Base-by-base conservation (phyloP, 164 flowering plant species). In the Magnolia changhungtana region DNA sequence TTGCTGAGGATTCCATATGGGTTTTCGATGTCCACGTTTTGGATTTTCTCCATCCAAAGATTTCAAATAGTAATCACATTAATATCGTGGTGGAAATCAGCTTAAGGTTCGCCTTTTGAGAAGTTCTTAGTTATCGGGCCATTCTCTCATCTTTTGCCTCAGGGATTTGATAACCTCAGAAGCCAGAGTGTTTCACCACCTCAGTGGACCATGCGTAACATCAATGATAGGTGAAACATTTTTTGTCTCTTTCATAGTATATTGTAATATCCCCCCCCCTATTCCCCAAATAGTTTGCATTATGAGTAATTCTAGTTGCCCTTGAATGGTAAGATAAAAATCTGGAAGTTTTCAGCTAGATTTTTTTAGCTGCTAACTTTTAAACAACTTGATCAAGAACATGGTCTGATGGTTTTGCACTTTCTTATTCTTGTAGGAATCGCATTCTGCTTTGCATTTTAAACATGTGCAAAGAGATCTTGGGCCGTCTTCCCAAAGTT, bases 171-270 rank as follows among this genome's bases (percentile, higher is more conserved):
- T 84, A 96, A 96, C 78, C 96, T 96, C 55, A 90, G 93, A 84
- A 94, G 89, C 82, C 97, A 96, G 81, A 92, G 92, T 82, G 98
- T 94, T 77, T 87, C 98, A 50, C 98, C 97, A 52, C 95, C 99
- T 80, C 99, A 96, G 73, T 96, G 98, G 98, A 96, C 99, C 59
- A 94, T 94, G 98, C 99, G 99, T 75, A 96, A 94, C 85, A 82
- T 88, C 78, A 94, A 92, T 86, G 99, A 96, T 79, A 94, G 99
- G 98, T 96, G 72, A 55, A 55, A 11, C 13, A 11, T 55, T 55
- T 55, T 55, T 7, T 55, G 61, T 13, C 16, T 55, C 18, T 16
- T 55, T 55, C 61, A 3, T 55, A 16, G 18, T 55, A 11, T 55
- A 11, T 16, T 55, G 1, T 55, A 2, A 55, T 55, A 0, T 14